A percentile compares a stretch with the other conserved stretches of the same genome.
Evolutionary conservation across 2,329 filamentous ascomycete species (phyloP).

Genomic region (Dothidotthia symphoricarpi): DNA sequence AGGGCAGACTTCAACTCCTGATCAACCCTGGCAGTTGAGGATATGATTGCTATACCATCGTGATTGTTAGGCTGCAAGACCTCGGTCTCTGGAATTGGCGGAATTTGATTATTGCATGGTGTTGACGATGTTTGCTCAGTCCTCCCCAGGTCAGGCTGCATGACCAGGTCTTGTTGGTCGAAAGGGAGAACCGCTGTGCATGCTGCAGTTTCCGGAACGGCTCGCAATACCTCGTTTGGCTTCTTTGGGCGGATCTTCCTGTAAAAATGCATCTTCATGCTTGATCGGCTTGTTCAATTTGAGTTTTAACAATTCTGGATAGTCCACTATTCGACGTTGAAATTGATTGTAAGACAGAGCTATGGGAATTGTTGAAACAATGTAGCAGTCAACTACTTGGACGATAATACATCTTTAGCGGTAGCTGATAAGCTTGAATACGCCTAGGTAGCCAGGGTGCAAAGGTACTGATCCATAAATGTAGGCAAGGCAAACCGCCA

Average conservation of each 20-base stretch:
- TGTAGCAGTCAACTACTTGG: no score
- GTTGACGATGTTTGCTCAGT: conserved; percentile 29
- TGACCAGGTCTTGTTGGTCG: conserved; percentile 43
- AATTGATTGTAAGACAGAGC: no score
- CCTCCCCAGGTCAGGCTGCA: conserved; percentile 9
- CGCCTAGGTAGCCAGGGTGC: no score
- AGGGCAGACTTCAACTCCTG: conserved; percentile 26
- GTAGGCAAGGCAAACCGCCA: no score
- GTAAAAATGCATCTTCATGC: conserved; percentile 21
- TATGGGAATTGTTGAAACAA: no score
- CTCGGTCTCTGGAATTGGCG: conserved; percentile 15
- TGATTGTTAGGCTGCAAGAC: conserved; percentile 17
- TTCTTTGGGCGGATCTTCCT: conserved; percentile 23
- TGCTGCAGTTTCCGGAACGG: conserved; percentile 33
- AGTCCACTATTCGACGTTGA: no score
- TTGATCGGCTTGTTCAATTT: not conserved
- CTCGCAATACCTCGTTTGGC: conserved; percentile 35
- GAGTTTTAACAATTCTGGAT: conserved; percentile 3
- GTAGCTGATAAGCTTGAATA: no score
- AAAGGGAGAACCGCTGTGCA: conserved; percentile 27
- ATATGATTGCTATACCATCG: conserved; percentile 17
- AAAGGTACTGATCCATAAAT: no score
- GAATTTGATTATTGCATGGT: conserved; percentile 15
- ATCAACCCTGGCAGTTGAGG: conserved; percentile 11
- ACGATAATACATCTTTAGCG: no score